A percentile compares a stretch with the other conserved stretches of the same genome.
These are phyloP conservation scores for Saksenaea oblongispora DNA, from an alignment of 371 early-diverging fungal genomes.

Conservation along the genomic window DNA sequence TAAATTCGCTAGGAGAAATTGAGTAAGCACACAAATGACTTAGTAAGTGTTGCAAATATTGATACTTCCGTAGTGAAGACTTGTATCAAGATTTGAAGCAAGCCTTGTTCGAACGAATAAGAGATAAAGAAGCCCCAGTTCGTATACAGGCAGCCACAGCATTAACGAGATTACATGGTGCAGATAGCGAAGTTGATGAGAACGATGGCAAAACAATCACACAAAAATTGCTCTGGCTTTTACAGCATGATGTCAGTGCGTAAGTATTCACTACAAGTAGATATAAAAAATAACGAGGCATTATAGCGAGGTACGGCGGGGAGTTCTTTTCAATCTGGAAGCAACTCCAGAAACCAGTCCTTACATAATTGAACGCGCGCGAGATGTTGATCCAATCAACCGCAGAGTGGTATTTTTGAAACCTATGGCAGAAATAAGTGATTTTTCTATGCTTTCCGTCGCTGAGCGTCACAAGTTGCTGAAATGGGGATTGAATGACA, in stretches of 20 bases:
- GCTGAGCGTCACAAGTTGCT: conserved; percentile 72
- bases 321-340: conserved; percentile 77
- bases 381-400: conserved; percentile 75
- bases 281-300: background rate
- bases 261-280: conserved; percentile 31
- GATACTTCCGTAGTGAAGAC: conserved; percentile 59
- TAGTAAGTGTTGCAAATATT: background rate
- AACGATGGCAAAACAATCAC: conserved; percentile 64
- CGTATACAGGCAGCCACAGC: conserved; percentile 83
- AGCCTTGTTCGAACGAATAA: conserved; percentile 67
- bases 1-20: conserved; percentile 77
- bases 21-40: conserved; percentile 55
- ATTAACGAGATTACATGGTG: conserved; percentile 75
- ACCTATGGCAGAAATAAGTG: conserved; percentile 66
- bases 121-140: conserved; percentile 82
- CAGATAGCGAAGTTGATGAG: conserved; percentile 55
- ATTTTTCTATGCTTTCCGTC: conserved; percentile 69
- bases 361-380: conserved; percentile 69
- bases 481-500: conserved; percentile 75
- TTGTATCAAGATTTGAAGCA: conserved; percentile 69
- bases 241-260: conserved; percentile 80
- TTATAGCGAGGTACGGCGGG: conserved; percentile 77
- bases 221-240: conserved; percentile 59
- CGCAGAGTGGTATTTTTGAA: conserved; percentile 68
- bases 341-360: conserved; percentile 65